Base-by-base conservation (phyloP, 2,329 filamentous ascomycete species). In the Zalaria obscura region DNA sequence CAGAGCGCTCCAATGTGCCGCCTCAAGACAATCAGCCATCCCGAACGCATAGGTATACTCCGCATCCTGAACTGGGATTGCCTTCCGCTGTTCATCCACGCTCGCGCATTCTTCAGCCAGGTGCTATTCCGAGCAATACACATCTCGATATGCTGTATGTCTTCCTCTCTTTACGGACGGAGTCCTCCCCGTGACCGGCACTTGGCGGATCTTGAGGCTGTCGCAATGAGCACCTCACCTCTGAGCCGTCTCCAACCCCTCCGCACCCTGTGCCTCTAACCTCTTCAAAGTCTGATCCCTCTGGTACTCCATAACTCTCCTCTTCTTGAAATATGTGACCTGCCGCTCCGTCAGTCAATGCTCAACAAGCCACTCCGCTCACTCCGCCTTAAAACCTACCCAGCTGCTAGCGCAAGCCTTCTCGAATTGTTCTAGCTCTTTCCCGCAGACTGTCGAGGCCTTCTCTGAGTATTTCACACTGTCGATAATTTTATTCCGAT, bases 281-380 rank as follows among this genome's bases (percentile, higher is more conserved):
- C 77, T 76, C 53, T 82, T 80, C 49, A 94, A 67, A 25, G 85
- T 82, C 63, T 79, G 70, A 55, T 83, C 80, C 63, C 89, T 86
- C 53, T 93, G 83, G 56, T 83, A 74, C 52, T 98, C 91, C 65
- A 93, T 89, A 31, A 96, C 85, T 54, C 91, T 74, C 66, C 87
- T 83, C 64, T 95, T 88, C 70, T 96, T 95, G 66, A 98, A 98
- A 64, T 98, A 96, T 64, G 87, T 86, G 46, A 95, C 83, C 85
- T 91, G 52, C 41, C 18, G 18, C 18, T 18, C 18, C 18, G 51
- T 25, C n/a, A 36, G 37, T 42, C 10, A 35, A 41, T 27, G 10
- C 7, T 39, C n/a, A 8, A 32, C 18, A 41, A 33, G 31, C 8
- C 31, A 8, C 8, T 33, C n/a, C 31, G 8, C 31, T 33, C 31